Evolutionary conservation across 257 asterid genomes (phyloP), one percentile per base, ranked within the genome.

Genomic region (Ballota nigra): DNA sequence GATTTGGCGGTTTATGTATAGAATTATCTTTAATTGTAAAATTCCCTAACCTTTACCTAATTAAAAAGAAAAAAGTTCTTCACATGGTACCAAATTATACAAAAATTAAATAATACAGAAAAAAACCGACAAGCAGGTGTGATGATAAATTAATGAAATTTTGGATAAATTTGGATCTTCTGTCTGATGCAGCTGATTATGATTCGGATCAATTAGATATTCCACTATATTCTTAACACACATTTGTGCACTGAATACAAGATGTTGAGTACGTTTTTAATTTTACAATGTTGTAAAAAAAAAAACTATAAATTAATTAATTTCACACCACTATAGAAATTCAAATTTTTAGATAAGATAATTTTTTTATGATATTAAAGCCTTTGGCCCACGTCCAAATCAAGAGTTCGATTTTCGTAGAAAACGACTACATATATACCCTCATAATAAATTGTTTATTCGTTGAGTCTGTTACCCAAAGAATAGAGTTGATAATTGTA

Each of bases 1-100:
- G 15, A 29, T 47, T 79, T 70, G 83, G 73, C 63, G 31, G 75
- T 56, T 38, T 75, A 40, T 71, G 72, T 23, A 10, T 0, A 20
- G 40, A 63, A 38, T 9, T 70, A 66, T 71, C 36, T 62, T 23
- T 55, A 61, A 34, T 34, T 53, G 43, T 12, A 49, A 71, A 71
- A 57, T 64, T 69, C 52, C 38, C 71, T 12, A 22, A 33, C 7
- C 22, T 41, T 45, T 5, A 40, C 72, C 68, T 8, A 73, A 65
- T 74, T 34, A 70, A 65, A 79, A 69, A 60, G 63, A 45, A 43
- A 18, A n/a, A 63, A n/a, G n/a, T n/a, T 28, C 16, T 18, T 38
- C 81, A 72, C 81, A 80, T 76, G 74, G 45, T 11, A 52, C 41
- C 66, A 47, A 43, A 26, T 58, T 4, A 4, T 4, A 3, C 8